Evolutionary conservation across 192 early-diverging fungal genomes (phyloP).

Genomic region (Nowakowskiella sp.): DNA sequence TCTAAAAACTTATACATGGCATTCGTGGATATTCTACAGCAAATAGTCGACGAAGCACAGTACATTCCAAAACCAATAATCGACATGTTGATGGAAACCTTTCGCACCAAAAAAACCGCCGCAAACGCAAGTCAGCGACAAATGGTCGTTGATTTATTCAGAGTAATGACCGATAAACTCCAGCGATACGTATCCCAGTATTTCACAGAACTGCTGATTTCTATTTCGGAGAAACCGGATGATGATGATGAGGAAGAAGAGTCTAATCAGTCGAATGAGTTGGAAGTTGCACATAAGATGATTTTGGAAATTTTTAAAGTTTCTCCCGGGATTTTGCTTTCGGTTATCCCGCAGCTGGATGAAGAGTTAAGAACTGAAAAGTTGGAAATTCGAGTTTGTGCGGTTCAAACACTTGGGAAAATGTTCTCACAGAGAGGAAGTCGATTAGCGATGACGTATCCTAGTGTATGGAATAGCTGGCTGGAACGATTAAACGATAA

Average conservation of each 20-base stretch:
- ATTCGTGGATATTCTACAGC: conserved; percentile 73
- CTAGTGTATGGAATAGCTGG: conserved; percentile 79
- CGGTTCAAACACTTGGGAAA: conserved; percentile 70
- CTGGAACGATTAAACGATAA: conserved; percentile 75
- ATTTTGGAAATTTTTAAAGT: conserved; percentile 73
- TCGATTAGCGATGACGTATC: conserved; percentile 63
- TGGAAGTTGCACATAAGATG: conserved; percentile 64
- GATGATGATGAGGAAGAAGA: conserved; percentile 29
- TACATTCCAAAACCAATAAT: conserved; percentile 70
- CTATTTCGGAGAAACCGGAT: conserved; percentile 70
- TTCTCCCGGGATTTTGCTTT: conserved; percentile 69
- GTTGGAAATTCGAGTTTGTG: conserved; percentile 63
- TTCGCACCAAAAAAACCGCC: conserved; percentile 49
- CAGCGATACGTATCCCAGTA: conserved; percentile 84
- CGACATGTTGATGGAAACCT: conserved; percentile 73
- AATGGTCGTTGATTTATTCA: conserved; percentile 78
- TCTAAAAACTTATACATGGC: conserved; percentile 70
- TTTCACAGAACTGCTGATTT: conserved; percentile 14
- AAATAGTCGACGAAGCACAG: conserved; percentile 67
- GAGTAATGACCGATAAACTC: conserved; percentile 61
- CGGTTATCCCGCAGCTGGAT: conserved; percentile 88
- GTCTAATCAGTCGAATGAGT: conserved; percentile 41
- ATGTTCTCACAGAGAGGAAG: conserved; percentile 80
- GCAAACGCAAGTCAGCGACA: conserved; percentile 54
- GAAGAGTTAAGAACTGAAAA: conserved; percentile 82